Evolutionary conservation across 495 filamentous ascomycete genomes (phyloP), one percentile per base, ranked within the genome.

Genomic region (Hypoxylon cercidicola): DNA sequence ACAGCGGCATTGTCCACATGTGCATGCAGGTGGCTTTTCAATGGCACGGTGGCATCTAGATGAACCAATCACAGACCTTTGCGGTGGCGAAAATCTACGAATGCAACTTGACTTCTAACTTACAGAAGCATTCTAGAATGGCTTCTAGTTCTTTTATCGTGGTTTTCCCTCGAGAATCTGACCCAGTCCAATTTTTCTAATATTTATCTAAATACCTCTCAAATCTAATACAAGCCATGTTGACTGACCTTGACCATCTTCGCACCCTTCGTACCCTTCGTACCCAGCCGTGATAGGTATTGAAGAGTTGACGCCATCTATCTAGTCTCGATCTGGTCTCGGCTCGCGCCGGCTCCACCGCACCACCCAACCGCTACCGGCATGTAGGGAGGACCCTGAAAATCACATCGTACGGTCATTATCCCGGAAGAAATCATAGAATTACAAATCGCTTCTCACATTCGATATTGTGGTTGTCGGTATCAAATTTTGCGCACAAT

Each of bases 81-180:
- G 18, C 18, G 45, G 9, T 64, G 55, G 56, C 55, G 60, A 69
- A 64, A 28, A 64, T 69, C 54, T 62, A 52, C 43, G 37, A 67
- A 58, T 59, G 64, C 59, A 68, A 44, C 59, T 53, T 44, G 53
- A 51, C 51, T 37, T 40, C 19, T 15, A 16, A 18, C 1, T 1
- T 9, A 21, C 21, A 25, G 61, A 64, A 65, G 34, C 43, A 40
- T 59, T 65, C 55, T 65, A 65, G 62, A 64, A 58, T 53, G 2
- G n/a, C 44, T 44, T 16, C 5, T n/a, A 16, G 15, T n/a, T 41
- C 39, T 6, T 13, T 3, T 16, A 6, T 16, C 13, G 16, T 34
- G 34, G 47, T 11, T 37, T 13, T 51, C 56, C 28, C 48, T 39
- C n/a, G n/a, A n/a, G n/a, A n/a, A n/a, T n/a, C n/a, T n/a, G n/a